Evolutionary conservation across 768 basidiomycete species (phyloP), one percentile per base, ranked within the genome.

Genomic region (Amanita pseudoporphyria): DNA sequence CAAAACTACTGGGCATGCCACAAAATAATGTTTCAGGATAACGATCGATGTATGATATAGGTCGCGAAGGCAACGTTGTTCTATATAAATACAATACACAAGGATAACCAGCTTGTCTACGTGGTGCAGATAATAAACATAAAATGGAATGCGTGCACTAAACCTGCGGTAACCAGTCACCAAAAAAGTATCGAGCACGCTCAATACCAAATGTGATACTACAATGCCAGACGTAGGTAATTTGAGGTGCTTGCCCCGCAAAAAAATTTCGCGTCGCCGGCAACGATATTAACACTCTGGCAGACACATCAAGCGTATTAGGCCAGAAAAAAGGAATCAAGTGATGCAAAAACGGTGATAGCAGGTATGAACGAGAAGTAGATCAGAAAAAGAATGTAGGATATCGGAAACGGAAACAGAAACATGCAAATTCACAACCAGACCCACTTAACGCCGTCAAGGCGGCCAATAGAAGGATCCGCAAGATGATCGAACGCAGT

Each of bases 401-500:
- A 32, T 42, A 9, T 36, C 26, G 43, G 49, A 26, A 46, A 38
- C 19, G 47, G 45, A 37, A 30, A 37, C 52, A 32, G 36, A 44
- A 39, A 35, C n/a, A n/a, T n/a, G 49, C 41, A 26, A 22, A 7
- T 52, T 62, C 63, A 74, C 28, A 54, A 16, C 72, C 73, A 82
- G 14, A 35, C 21, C 82, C 86, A 87, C 6, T 54, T 58, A 24
- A 85, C 61, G 42, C 57, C 60, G 37, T 14, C 41, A 54, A 87
- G 60, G 53, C 82, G 80, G 10, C 86, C 86, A 9, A 72, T 36
- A 31, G 57, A 43, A 12, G 45, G 38, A 49, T 56, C 52, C 1
- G 81, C 77, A 35, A 88, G 68, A 6, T 53, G 0, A 0, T 56
- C 5, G 63, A 87, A 88, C 7, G 81, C 81, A 6, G 63, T 1